Conservation (phyloP, 768 basidiomycete genomes). For the Hygrophoropsis aurantiaca region DNA sequence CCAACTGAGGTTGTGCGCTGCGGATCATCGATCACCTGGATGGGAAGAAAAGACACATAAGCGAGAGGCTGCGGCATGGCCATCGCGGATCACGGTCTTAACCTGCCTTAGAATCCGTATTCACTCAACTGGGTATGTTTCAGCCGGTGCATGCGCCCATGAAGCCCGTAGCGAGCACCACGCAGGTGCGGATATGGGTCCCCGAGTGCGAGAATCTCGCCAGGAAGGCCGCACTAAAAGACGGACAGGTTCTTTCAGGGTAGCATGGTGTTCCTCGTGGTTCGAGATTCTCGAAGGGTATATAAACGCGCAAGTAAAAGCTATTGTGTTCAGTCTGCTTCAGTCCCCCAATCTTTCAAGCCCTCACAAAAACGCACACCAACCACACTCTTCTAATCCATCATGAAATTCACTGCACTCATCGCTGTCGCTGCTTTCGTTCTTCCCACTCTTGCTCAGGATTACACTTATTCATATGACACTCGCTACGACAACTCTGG, state of each 20-base stretch:
- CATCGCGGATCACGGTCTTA: too few species aligned
- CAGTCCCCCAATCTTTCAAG: background rate
- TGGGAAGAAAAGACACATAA: too few species aligned
- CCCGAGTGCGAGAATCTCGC: constrained; percentile 1
- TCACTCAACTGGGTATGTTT: too few species aligned
- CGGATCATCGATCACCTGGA: too few species aligned
- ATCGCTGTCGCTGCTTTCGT: constrained; percentile 13
- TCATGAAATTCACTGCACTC: constrained; percentile 26
- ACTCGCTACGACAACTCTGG: constrained; percentile 29
- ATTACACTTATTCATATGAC: constrained; percentile 37
- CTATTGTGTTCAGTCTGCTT: background rate
- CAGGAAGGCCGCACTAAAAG: background rate
- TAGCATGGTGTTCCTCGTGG: constrained; percentile 1
- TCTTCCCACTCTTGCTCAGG: constrained; percentile 21
- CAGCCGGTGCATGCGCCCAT: too few species aligned
- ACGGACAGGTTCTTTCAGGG: background rate
- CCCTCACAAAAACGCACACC: background rate
- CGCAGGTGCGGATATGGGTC: background rate
- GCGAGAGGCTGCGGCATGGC: too few species aligned
- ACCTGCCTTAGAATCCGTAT: too few species aligned
- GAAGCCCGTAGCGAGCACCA: too few species aligned
- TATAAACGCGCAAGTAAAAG: constrained; percentile 21
- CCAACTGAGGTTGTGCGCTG: too few species aligned
- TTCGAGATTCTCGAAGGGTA: background rate
- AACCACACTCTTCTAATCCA: constrained; percentile 1